Percentiles rank a stretch among this genome's conserved stretches.
These are phyloP conservation scores for Silene coronaria DNA, from an alignment of 179 eudicot species.

Conservation along the genomic window DNA sequence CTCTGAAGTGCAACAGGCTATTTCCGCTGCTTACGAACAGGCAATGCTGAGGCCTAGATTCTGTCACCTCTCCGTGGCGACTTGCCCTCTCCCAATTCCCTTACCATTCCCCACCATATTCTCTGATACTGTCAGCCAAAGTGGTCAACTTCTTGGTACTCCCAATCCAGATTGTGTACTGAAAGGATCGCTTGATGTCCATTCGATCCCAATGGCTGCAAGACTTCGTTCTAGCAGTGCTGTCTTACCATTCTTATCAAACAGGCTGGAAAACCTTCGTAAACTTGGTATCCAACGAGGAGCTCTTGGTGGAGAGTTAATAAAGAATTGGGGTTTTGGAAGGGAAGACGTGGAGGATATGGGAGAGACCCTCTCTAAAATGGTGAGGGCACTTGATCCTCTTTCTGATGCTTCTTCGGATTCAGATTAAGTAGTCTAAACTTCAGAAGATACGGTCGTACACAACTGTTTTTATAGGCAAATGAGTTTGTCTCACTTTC, in stretches of 20 bases:
- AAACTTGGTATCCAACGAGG: conserved; percentile 65
- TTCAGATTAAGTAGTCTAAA: conserved; percentile 45
- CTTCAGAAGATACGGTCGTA: neutral
- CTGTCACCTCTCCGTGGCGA: conserved; percentile 62
- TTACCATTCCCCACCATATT: conserved; percentile 86
- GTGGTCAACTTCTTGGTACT: conserved; percentile 51
- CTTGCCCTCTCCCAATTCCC: conserved; percentile 83
- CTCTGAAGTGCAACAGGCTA: conserved; percentile 55
- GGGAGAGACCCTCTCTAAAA: conserved; percentile 57
- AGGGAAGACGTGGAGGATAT: conserved; percentile 75
- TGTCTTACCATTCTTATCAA: conserved; percentile 59
- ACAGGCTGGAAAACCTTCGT: conserved; percentile 54
- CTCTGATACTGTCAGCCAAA: conserved; percentile 45
- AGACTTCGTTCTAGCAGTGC: conserved; percentile 72
- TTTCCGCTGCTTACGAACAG: conserved; percentile 47
- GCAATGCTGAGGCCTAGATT: conserved; percentile 47
- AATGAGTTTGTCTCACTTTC: neutral
- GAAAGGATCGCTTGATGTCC: conserved; percentile 64
- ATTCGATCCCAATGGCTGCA: conserved; percentile 72
- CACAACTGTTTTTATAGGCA: neutral
- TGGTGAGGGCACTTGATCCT: conserved; percentile 56
- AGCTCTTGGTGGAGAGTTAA: conserved; percentile 53
- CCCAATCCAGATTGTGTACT: conserved; percentile 33
- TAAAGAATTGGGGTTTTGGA: conserved; percentile 75
- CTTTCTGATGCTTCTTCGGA: conserved; percentile 49